These are phyloP conservation scores for Aspergillus candidus DNA, from an alignment of 2,329 filamentous ascomycete genomes.

Conservation along the genomic window DNA sequence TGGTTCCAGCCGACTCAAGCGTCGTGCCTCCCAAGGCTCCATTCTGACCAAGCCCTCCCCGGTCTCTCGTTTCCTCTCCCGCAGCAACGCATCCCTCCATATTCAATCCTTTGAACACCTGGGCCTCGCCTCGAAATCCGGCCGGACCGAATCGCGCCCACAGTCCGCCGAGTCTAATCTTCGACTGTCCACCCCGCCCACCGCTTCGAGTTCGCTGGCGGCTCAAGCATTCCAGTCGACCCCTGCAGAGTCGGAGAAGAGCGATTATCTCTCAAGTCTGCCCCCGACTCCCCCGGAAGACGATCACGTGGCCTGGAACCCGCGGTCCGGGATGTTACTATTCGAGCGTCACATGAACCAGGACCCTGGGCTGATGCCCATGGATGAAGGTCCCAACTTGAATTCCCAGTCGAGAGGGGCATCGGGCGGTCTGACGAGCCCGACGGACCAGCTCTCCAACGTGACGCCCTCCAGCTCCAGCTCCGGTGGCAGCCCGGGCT, in stretches of 20 bases:
- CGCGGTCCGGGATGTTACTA: constrained; percentile 25
- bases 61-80: constrained; percentile 32
- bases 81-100: constrained; percentile 37
- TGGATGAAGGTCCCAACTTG: constrained; percentile 26
- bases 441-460: constrained; percentile 26
- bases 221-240: constrained; percentile 30
- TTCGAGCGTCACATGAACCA: constrained; percentile 24
- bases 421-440: constrained; percentile 26
- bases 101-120: constrained; percentile 50
- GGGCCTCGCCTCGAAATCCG: constrained; percentile 27
- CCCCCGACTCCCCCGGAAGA: constrained; percentile 41
- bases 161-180: constrained; percentile 25
- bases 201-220: constrained; percentile 26
- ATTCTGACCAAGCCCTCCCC: constrained; percentile 29
- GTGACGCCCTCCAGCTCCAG: constrained; percentile 26
- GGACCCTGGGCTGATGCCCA: constrained; percentile 20
- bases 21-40: constrained; percentile 34
- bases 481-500: constrained; percentile 25
- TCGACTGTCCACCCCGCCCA: constrained; percentile 31
- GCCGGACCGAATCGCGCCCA: constrained; percentile 21
- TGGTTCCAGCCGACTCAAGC: constrained; percentile 25
- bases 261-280: constrained; percentile 30
- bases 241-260: constrained; percentile 21
- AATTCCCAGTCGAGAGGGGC: constrained; percentile 22
- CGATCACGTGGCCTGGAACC: constrained; percentile 34